Evolutionary conservation across 768 basidiomycete species (phyloP), one percentile per base, ranked within the genome.

Genomic region (Mycena epipterygia): DNA sequence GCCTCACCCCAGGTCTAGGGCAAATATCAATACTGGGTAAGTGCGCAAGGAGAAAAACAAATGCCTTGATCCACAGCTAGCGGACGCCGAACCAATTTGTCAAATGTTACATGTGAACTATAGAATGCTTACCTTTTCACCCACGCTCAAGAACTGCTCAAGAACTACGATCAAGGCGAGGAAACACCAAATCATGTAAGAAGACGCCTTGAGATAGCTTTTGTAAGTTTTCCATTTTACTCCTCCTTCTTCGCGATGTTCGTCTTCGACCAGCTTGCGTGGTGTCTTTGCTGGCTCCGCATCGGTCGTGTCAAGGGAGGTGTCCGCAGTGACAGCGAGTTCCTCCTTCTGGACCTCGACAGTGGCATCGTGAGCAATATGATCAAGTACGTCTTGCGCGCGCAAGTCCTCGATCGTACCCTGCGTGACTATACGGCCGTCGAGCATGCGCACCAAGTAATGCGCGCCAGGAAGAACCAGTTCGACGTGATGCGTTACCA

Each of bases 401-500:
- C 88, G 87, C 11, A 95, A 83, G 8, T 93, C 92, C 41, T 86
- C 85, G 16, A 93, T 83, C 0, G 87, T 88, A 7, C 95, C 95
- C 75, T 93, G 89, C 0, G 88, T 87, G 75, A 94, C 93, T 59
- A 95, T 89, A 14, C 93, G 89, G 6, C 94, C 94, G 75, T 95
- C 94, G 3, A 94, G 85, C 87, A 95, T 91, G 27, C 93, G 89
- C 17, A 95, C 86, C 4, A 95, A 80, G 75, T 94, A 94, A 74
- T 90, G 76, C 0, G 93, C 88, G 0, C 89, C 90, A 0, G 94
- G 92, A 11, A 95, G 87, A n/a, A 95, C 90, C 0, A 96, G 87
- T 64, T 95, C 93, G 25, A 95, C 90, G 74, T 95, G 94, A 70
- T 96, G 95, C 0, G 94, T 94, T 33, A 96, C 94, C 9, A 92